Base-by-base conservation (phyloP, 1,139 yeast species). In the Suhomyces choctaworum region DNA sequence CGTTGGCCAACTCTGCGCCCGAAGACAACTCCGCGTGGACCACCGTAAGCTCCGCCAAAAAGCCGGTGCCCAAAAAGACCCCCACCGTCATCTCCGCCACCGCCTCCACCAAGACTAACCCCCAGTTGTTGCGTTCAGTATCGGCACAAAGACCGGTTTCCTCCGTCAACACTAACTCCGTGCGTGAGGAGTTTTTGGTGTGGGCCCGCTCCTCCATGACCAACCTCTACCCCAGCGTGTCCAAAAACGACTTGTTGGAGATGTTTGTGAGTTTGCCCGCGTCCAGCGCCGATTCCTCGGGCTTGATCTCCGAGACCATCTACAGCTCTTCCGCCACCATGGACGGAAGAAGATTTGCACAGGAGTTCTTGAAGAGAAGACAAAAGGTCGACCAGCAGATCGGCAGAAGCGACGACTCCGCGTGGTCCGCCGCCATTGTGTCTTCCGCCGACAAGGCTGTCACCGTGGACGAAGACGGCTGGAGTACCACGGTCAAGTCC, bases 341-440 rank as follows among this genome's bases (percentile, higher is more conserved):
- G 87, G 97, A 92, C 57, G 98, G 97, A 15, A 80, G 96, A 56
- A 75, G 96, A 45, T 92, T 90, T 67, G 95, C 97, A 1, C 79
- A 76, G 40, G 98, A 92, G 54, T 92, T 92, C 58, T 68, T 84
- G 58, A 85, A 83, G 63, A 80, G 85, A 56, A 82, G 94, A 54
- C 73, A 71, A 46, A 74, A 67, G 39, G 89, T 86, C 33, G 96
- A 87, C 55, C 76, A 65, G 42, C 72, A 70, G 43, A 64, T 76
- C 39, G 75, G 70, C 7, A 39, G 55, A 8, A 43, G 51, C 16
- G 69, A 72, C 43, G 82, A 79, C 22, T 60, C 77, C 40, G 72
- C 78, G 34, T 84, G 95, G 87, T 67, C 75, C 39, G 78, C 81
- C 37, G 88, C 88, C 3, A 66, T 83, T 41, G 47, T 57, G 29